These are phyloP conservation scores for Phoma sp. DNA, from an alignment of 2,329 filamentous ascomycete genomes.

Conservation along the genomic window DNA sequence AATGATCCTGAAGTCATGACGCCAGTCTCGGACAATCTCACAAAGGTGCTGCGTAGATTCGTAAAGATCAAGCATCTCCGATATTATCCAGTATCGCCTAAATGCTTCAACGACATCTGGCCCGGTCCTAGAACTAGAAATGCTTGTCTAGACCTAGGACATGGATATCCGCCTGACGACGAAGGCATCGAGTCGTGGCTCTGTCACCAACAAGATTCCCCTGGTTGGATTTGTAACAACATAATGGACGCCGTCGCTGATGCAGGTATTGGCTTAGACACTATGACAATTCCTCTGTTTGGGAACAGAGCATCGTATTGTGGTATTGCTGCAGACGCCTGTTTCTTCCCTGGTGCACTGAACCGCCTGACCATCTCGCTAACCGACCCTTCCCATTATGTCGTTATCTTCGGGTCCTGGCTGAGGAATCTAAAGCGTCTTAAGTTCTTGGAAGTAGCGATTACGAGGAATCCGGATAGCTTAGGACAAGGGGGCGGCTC, in stretches of 20 bases:
- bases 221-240: not conserved
- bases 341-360: conserved; percentile 1
- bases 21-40: not conserved
- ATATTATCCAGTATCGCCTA: conserved; percentile 5
- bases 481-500: not conserved
- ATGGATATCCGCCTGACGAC: not conserved
- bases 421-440: not conserved
- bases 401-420: conserved; percentile 2
- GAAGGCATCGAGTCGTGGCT: not conserved
- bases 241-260: not conserved
- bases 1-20: not conserved
- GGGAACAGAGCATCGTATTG: conserved; percentile 7
- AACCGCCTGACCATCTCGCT: conserved; percentile 2
- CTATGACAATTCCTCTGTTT: not conserved
- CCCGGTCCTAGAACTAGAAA: too few relatives aligned
- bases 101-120: not conserved
- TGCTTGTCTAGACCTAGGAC: not conserved
- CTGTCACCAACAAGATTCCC: not conserved
- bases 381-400: not conserved
- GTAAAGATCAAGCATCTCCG: not conserved
- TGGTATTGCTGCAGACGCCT: not conserved
- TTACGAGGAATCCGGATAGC: not conserved
- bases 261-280: not conserved
- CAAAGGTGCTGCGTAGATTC: not conserved
- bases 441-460: conserved; percentile 2